phyloP scores from a whole-genome alignment of 306 rosid species.

The Echinosophora koreensis region DNA sequence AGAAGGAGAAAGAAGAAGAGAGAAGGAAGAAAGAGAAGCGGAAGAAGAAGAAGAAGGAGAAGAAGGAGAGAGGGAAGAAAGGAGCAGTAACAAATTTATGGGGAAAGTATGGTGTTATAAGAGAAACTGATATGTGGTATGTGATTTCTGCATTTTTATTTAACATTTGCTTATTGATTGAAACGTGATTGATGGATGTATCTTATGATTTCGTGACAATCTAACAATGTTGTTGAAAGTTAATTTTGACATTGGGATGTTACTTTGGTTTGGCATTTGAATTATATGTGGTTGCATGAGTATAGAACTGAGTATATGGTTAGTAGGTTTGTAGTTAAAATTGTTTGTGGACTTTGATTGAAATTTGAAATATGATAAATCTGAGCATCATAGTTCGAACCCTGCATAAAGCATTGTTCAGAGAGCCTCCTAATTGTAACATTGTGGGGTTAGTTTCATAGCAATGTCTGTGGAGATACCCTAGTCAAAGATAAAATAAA shows the following conservation, averaged over 20 bases:
- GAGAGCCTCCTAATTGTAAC: background rate
- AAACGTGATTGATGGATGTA: background rate
- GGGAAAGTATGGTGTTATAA: slow-evolving; percentile 88
- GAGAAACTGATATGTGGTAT: slow-evolving; percentile 99
- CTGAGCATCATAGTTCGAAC: background rate
- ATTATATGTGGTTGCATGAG: background rate
- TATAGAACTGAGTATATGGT: background rate
- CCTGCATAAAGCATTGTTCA: background rate
- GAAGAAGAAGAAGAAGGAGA: slow-evolving; percentile 67
- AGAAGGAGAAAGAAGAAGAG: slow-evolving; percentile 49
- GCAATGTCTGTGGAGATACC: background rate
- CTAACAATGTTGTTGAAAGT: slow-evolving; percentile 18
- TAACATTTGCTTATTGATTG: slow-evolving; percentile 35
- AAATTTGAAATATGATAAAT: slow-evolving; percentile 15
- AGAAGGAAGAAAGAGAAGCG: slow-evolving; percentile 54
- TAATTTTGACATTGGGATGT: background rate
- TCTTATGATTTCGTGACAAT: slow-evolving; percentile 9
- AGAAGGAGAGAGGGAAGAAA: slow-evolving; percentile 77
- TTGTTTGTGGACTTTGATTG: slow-evolving; percentile 21
- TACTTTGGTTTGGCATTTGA: slow-evolving; percentile 34
- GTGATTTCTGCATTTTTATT: slow-evolving; percentile 26
- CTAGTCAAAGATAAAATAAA: background rate
- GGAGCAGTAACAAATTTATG: slow-evolving; percentile 91
- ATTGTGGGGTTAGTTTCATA: background rate
- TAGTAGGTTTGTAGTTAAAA: slow-evolving; percentile 5